Evolutionary conservation across 768 basidiomycete species (phyloP), one percentile per base, ranked within the genome.

Genomic region (Dioszegia crocea): DNA sequence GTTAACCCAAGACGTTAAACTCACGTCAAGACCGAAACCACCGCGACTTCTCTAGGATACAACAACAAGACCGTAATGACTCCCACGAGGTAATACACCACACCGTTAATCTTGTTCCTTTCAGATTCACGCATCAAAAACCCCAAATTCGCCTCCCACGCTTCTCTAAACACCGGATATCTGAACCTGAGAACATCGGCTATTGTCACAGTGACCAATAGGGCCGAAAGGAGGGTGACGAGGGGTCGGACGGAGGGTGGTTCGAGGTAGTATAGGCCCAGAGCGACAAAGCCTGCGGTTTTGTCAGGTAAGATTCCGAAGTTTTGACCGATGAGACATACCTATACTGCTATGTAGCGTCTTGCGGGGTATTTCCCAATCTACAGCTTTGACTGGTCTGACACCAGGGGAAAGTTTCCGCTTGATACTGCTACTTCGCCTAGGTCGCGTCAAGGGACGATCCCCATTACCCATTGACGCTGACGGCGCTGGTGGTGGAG

Each of bases 301-400:
- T 23, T 17, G 23, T 56, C 54, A 56, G 54, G 41, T 29, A 39
- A 11, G 23, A 8, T 48, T 23, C 51, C 29, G 50, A 6, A 44
- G 19, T n/a, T 11, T 49, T 41, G 17, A 38, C 38, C 30, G 48
- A 17, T 26, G 53, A 57, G 33, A 81, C 85, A 29, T 39, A 89
- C 91, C 91, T 60, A 94, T 94, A 3, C 88, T 89, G 12, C 88
- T 87, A 76, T 96, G 92, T 43, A 96, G 75, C 10, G 84, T 77
- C 77, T 96, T 96, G 63, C 92, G 79, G 0, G 92, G 92, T 49
- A 96, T 86, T 77, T 96, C 92, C 86, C 87, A 91, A 77, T 92
- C 88, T 29, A 88, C 71, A 24, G 56, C 71, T 41, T 70, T 81
- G 21, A 56, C 64, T 21, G 72, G 69, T 12, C 60, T 64, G 8